A percentile compares a stretch with the other conserved stretches of the same genome.
phyloP scores from a whole-genome alignment of 495 filamentous ascomycete genomes.

The Lasiosphaeria hispida region DNA sequence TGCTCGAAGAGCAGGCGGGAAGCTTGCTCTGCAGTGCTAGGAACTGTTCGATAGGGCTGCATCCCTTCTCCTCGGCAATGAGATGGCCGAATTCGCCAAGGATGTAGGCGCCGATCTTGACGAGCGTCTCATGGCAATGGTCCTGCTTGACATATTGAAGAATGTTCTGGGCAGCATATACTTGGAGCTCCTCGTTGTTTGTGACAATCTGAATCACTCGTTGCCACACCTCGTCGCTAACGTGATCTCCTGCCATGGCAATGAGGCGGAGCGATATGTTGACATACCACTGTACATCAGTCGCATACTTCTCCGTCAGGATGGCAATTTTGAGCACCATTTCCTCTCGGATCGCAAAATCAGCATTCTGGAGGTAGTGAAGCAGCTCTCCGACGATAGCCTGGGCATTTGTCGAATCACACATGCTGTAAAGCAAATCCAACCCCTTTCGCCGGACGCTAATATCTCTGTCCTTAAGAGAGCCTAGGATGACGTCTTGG shows the following conservation, averaged over 20 bases:
- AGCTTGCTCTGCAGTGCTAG: constrained; percentile 90
- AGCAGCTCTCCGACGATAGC: constrained; percentile 92
- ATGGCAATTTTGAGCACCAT: constrained; percentile 99
- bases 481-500: constrained; percentile 90
- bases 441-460: constrained; percentile 94
- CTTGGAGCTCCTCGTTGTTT: constrained; percentile 97
- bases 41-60: constrained; percentile 97
- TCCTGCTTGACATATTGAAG: constrained; percentile 87
- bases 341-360: constrained; percentile 96
- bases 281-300: constrained; percentile 98
- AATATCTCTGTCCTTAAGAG: constrained; percentile 93
- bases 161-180: constrained; percentile 91
- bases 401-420: constrained; percentile 86
- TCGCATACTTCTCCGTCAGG: constrained; percentile 96
- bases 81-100: constrained; percentile 97
- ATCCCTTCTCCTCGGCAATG: constrained; percentile 89
- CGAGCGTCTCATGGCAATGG: constrained; percentile 90
- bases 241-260: constrained; percentile 95
- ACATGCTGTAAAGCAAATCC: constrained; percentile 99
- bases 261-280: constrained; percentile 94
- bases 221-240: constrained; percentile 99
- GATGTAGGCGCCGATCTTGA: constrained; percentile 96
- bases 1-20: constrained; percentile 80
- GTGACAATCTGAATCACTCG: constrained; percentile 98
- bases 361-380: constrained; percentile 91